Evolutionary conservation across 2,329 filamentous ascomycete species (phyloP).

Genomic region (Colletotrichum acutatum): DNA sequence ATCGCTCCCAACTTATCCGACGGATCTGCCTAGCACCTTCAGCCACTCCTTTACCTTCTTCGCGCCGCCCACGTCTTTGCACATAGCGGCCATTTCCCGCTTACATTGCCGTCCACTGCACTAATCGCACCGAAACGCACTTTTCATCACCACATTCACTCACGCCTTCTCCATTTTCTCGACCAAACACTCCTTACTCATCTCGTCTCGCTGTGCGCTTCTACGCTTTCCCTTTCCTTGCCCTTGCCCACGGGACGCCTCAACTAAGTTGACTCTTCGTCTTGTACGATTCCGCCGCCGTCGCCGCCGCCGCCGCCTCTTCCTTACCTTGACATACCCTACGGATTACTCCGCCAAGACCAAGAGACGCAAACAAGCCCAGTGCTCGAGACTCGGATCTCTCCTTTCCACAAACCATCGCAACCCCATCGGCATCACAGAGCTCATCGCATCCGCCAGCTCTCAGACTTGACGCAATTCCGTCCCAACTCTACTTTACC

Average conservation of each 20-base stretch:
- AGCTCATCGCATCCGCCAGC: conserved; percentile 2
- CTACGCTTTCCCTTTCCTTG: background rate
- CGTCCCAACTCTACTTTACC: background rate
- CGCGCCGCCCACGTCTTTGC: background rate
- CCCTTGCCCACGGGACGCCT: background rate
- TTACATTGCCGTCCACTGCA: conserved; percentile 18
- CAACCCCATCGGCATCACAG: conserved; percentile 11
- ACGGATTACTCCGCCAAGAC: conserved; percentile 9
- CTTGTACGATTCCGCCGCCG: background rate
- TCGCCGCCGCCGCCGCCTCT: background rate
- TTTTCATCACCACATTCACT: conserved; percentile 31
- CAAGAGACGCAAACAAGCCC: background rate
- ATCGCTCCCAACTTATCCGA: conserved; percentile 16
- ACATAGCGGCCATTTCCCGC: conserved; percentile 11
- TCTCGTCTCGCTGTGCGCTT: conserved; percentile 15
- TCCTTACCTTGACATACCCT: background rate
- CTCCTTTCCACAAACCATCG: conserved; percentile 23
- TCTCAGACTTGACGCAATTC: conserved; percentile 9
- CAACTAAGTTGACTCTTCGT: background rate
- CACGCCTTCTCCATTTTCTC: conserved; percentile 12
- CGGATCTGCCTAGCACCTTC: conserved; percentile 14
- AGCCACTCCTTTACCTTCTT: background rate
- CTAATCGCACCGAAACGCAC: conserved; percentile 31
- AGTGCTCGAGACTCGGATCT: conserved; percentile 5
- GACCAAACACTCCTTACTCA: conserved; percentile 24